A percentile compares a stretch with the other conserved stretches of the same genome.
phyloP scores from a whole-genome alignment of 257 asterid genomes.

The Schizonepeta tenuifolia region DNA sequence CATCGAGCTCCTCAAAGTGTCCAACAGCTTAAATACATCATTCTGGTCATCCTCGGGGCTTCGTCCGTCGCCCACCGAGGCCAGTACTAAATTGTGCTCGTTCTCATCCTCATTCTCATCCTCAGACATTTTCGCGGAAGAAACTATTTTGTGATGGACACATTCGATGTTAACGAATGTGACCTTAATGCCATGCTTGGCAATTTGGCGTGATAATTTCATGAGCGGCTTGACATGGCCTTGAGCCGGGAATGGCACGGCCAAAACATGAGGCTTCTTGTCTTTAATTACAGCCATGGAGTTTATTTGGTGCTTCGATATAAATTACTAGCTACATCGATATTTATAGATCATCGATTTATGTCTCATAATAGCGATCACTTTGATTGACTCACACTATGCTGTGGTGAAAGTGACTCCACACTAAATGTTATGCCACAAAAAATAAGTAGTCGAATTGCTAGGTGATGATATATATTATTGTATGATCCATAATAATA shows the following conservation, averaged over 20 bases:
- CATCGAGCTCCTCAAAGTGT: slow-evolving; percentile 27
- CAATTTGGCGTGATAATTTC: slow-evolving; percentile 44
- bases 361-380: not conserved
- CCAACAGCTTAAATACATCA: not conserved
- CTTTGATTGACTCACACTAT: not conserved
- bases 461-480: not conserved
- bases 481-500: not conserved
- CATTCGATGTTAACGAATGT: slow-evolving; percentile 50
- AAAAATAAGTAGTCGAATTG: not conserved
- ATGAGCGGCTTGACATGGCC: slow-evolving; percentile 62
- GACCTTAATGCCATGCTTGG: slow-evolving; percentile 50
- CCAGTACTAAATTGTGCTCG: not conserved
- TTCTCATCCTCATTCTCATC: not conserved
- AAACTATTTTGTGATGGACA: slow-evolving; percentile 38
- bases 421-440: not conserved
- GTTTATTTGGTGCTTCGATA: not conserved
- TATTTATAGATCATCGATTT: not conserved
- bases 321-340: not conserved
- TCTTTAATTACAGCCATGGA: slow-evolving; percentile 3
- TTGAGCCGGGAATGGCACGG: slow-evolving; percentile 55
- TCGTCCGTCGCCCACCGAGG: not conserved
- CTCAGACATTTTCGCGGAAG: not conserved
- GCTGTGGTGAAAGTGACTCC: slow-evolving; percentile 1
- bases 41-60: not conserved
- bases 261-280: slow-evolving; percentile 44